These are phyloP conservation scores for Ambrosiella xylebori DNA, from an alignment of 2,329 filamentous ascomycete genomes.

Conservation along the genomic window DNA sequence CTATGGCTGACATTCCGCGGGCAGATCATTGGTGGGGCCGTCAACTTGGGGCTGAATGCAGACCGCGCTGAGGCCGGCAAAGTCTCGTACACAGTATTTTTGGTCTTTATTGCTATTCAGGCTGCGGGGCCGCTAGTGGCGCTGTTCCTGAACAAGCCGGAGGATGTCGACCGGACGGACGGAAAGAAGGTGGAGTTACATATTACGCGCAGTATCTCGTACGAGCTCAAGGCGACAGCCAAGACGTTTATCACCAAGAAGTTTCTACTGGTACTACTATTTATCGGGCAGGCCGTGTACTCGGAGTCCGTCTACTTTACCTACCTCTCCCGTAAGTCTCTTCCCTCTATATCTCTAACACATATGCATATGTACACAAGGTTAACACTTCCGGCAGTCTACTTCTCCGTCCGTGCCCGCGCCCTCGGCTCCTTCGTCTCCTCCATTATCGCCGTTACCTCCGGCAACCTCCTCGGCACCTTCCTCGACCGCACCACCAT, in stretches of 20 bases:
- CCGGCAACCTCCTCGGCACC: slow-evolving; percentile 46
- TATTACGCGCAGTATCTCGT: slow-evolving; percentile 37
- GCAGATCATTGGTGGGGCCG: slow-evolving; percentile 54
- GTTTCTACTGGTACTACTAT: slow-evolving; percentile 46
- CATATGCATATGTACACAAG: not conserved
- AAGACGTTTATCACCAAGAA: slow-evolving; percentile 41
- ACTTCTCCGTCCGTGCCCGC: slow-evolving; percentile 52
- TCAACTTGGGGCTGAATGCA: slow-evolving; percentile 51
- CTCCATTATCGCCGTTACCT: slow-evolving; percentile 46
- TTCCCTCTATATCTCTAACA: not conserved
- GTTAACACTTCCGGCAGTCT: slow-evolving; percentile 24
- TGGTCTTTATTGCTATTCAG: slow-evolving; percentile 56
- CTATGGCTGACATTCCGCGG: slow-evolving; percentile 49
- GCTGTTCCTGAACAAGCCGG: slow-evolving; percentile 42
- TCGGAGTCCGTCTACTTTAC: slow-evolving; percentile 58
- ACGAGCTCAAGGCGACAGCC: slow-evolving; percentile 42
- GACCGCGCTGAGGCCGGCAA: slow-evolving; percentile 37
- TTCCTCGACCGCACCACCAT: slow-evolving; percentile 44
- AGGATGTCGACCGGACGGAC: slow-evolving; percentile 46
- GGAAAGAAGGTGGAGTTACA: slow-evolving; percentile 42
- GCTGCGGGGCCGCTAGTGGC: slow-evolving; percentile 46
- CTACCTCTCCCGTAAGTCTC: slow-evolving; percentile 32
- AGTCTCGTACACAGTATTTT: slow-evolving; percentile 51
- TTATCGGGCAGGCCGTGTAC: slow-evolving; percentile 56
- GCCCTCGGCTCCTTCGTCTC: slow-evolving; percentile 55